Conservation (phyloP, 495 filamentous ascomycete species). For the Penicillium manginii region DNA sequence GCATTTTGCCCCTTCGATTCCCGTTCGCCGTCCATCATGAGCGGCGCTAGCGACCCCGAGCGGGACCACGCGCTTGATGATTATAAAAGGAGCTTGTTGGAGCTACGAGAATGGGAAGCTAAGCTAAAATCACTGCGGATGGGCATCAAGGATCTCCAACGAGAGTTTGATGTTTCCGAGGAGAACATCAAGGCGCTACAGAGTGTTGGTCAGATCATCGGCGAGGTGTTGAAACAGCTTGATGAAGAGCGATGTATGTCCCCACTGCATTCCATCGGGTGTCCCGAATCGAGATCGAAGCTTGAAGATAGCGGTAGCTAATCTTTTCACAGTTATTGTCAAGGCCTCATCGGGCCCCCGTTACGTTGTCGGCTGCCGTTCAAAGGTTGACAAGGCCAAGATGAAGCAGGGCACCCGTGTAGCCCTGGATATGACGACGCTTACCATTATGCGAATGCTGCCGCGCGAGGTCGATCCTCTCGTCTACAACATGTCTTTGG, state of each 20-base stretch:
- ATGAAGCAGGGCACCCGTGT: conserved; percentile 98
- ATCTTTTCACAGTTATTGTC: conserved; percentile 59
- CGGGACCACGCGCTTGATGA: conserved; percentile 81
- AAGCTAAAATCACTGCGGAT: conserved; percentile 90
- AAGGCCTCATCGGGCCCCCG: conserved; percentile 96
- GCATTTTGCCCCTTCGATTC: conserved; percentile 8
- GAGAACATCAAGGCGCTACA: conserved; percentile 99
- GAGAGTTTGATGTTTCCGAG: conserved; percentile 94
- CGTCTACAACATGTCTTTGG: conserved; percentile 99
- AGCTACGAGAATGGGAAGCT: conserved; percentile 97
- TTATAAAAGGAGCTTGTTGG: conserved; percentile 90
- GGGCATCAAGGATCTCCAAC: conserved; percentile 93
- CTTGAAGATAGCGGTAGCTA: conserved; percentile 12
- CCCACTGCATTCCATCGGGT: background rate
- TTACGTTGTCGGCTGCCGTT: conserved; percentile 98
- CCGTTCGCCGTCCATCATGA: conserved; percentile 42
- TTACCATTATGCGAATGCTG: conserved; percentile 99
- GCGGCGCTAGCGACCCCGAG: conserved; percentile 62
- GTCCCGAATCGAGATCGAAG: too few species aligned
- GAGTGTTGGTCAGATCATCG: conserved; percentile 99
- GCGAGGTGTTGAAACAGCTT: conserved; percentile 97
- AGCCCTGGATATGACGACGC: conserved; percentile 98
- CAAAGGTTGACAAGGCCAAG: conserved; percentile 95
- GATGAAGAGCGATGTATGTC: conserved; percentile 94
- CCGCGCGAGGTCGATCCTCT: conserved; percentile 97